Percentiles rank a stretch among this genome's conserved stretches.
phyloP scores from a whole-genome alignment of 2,329 filamentous ascomycete genomes.

The Fusarium continuum region DNA sequence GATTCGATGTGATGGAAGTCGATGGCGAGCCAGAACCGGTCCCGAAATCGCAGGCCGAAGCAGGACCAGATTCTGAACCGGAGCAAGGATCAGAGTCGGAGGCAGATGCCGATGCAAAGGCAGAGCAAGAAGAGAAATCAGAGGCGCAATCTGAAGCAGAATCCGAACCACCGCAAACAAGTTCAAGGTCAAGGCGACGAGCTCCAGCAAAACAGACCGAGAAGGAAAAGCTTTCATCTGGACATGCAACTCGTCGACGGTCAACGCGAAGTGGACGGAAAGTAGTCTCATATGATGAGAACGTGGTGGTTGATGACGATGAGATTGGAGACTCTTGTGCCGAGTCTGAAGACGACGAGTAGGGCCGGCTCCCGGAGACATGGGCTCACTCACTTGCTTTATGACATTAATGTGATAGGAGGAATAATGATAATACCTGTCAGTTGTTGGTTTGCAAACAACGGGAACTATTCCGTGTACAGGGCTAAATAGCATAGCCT shows the following conservation, averaged over 20 bases:
- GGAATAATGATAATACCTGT: conserved; percentile 8
- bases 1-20: neutral
- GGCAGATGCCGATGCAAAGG: neutral
- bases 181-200: conserved; percentile 1
- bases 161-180: conserved; percentile 5
- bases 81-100: neutral
- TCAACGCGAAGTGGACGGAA: conserved; percentile 33
- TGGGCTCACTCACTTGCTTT: neutral
- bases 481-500: neutral
- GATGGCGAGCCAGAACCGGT: neutral
- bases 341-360: conserved; percentile 15
- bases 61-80: neutral
- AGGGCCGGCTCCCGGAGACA: neutral
- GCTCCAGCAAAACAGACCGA: neutral
- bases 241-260: conserved; percentile 23
- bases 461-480: neutral
- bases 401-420: neutral
- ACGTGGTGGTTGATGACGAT: conserved; percentile 16
- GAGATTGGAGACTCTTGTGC: conserved; percentile 19
- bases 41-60: neutral
- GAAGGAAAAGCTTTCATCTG: neutral
- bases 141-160: conserved; percentile 8
- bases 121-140: neutral
- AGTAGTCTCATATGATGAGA: conserved; percentile 21
- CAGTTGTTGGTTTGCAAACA: neutral